These are phyloP conservation scores for Chrysopogon serrulatus DNA, from an alignment of 176 grass and related monocot genomes.

Conservation along the genomic window DNA sequence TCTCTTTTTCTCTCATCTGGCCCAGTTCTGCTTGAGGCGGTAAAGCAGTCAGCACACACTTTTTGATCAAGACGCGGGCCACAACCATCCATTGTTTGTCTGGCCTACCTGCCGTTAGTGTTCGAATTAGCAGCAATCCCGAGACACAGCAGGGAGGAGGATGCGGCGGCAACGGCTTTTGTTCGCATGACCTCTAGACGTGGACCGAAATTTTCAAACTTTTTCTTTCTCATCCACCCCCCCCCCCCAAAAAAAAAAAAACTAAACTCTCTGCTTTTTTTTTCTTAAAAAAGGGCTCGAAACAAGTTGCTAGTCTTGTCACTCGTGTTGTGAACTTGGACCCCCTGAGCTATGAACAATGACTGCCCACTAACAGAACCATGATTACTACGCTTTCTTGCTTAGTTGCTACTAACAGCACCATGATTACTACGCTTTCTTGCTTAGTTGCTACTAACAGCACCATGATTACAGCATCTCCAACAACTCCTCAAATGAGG, in stretches of 20 bases:
- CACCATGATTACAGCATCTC: too few relatives aligned
- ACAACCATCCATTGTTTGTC: neutral
- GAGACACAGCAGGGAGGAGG: neutral
- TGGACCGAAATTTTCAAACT: neutral
- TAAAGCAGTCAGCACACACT: neutral
- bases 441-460: too few relatives aligned
- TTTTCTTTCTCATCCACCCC: neutral
- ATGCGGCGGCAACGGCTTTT: neutral
- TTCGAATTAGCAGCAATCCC: constrained; percentile 15
- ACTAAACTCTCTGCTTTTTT: too few relatives aligned
- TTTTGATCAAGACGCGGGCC: neutral
- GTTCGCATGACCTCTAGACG: neutral
- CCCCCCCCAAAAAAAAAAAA: too few relatives aligned
- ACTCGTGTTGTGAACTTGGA: neutral
- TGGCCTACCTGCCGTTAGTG: neutral
- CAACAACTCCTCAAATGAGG: too few relatives aligned
- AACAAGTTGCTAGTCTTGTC: neutral
- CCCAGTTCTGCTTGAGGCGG: neutral
- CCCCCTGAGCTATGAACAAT: neutral
- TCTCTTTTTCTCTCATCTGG: neutral
- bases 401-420: neutral
- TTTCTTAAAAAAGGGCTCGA: neutral
- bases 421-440: too few relatives aligned
- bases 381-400: neutral
- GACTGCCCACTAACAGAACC: neutral